phyloP scores from a whole-genome alignment of 257 asterid genomes.

The Petunia axillaris region DNA sequence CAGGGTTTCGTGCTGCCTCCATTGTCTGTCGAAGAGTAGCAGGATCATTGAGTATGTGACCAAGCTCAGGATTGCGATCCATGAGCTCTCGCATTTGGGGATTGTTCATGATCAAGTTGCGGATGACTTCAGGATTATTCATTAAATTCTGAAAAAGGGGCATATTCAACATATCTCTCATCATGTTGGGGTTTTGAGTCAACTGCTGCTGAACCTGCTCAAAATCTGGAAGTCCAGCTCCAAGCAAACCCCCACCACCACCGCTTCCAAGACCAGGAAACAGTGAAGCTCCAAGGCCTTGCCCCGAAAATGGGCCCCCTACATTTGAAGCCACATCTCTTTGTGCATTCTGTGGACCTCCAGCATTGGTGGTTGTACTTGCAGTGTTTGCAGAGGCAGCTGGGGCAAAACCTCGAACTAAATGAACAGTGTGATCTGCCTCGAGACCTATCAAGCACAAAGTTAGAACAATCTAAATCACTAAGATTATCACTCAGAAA shows the following conservation, averaged over 20 bases:
- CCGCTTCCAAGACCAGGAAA: slow-evolving; percentile 51
- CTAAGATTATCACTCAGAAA: background rate
- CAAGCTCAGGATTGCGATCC: slow-evolving; percentile 64
- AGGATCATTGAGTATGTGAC: slow-evolving; percentile 62
- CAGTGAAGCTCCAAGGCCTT: slow-evolving; percentile 53
- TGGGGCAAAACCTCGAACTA: slow-evolving; percentile 56
- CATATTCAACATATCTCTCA: slow-evolving; percentile 56
- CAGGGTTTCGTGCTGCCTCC: slow-evolving; percentile 73
- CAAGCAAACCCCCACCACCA: slow-evolving; percentile 45
- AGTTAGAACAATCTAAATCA: slow-evolving; percentile 1
- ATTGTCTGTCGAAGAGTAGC: slow-evolving; percentile 63
- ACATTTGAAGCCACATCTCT: slow-evolving; percentile 42
- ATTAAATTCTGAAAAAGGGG: slow-evolving; percentile 56
- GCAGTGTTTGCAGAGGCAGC: slow-evolving; percentile 43
- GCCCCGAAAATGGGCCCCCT: slow-evolving; percentile 41
- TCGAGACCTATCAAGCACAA: slow-evolving; percentile 47
- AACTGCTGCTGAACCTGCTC: slow-evolving; percentile 58
- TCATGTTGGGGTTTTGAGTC: slow-evolving; percentile 56
- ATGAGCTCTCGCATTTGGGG: slow-evolving; percentile 72
- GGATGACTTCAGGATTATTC: slow-evolving; percentile 65
- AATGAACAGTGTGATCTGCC: slow-evolving; percentile 62
- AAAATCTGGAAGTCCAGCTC: slow-evolving; percentile 55
- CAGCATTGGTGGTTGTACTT: slow-evolving; percentile 39
- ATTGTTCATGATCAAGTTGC: slow-evolving; percentile 54
- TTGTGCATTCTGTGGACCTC: slow-evolving; percentile 38